Base-by-base conservation (phyloP, 495 filamentous ascomycete species). In the Aspergillus leporis region DNA sequence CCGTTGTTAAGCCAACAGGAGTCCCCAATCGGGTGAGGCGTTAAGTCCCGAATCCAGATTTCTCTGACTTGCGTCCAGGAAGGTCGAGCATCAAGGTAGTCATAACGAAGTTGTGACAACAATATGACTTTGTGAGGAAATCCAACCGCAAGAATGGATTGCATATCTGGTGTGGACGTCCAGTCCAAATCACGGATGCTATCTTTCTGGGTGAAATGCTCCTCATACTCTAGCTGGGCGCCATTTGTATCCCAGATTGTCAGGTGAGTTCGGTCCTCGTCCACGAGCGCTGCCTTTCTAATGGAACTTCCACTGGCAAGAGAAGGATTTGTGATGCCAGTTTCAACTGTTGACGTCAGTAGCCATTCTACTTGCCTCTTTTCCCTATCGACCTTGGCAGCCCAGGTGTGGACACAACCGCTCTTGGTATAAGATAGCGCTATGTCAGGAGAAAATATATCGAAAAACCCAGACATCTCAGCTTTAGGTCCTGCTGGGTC, bases 231-330 rank as follows among this genome's bases (percentile, higher is more conserved):
- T 2, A 98, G 77, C 67, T 91, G 88, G 2, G 85, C 85, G 49
- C 88, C 90, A 62, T 86, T 84, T 5, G 89, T 89, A 68, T 96
- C 92, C 93, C 93, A 98, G 54, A 98, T 95, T 0, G 91, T 94
- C 56, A 98, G 70, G 51, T 85, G 84, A n/a, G 87, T 91, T 51
- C 86, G 83, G 21, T 78, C 74, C 8, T 84, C 72, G 67, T 93
- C 88, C 40, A 95, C 90, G 5, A 97, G 73, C 4, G 92, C 93
- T 21, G 90, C 90, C 70, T 94, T 98, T 55, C 91, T 85, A 62
- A 92, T 90, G 16, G 87, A 91, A 69, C 88, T 96, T 12, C 89
- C 91, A 68, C 91, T 96, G 21, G 88, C 90, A 14, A 97, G 78
- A 1, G 89, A 87, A 31, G 88, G 89, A 51, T 88, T 84, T 8